Conservation (phyloP, 2,329 filamentous ascomycete genomes). For the Scedosporium minutisporum region DNA sequence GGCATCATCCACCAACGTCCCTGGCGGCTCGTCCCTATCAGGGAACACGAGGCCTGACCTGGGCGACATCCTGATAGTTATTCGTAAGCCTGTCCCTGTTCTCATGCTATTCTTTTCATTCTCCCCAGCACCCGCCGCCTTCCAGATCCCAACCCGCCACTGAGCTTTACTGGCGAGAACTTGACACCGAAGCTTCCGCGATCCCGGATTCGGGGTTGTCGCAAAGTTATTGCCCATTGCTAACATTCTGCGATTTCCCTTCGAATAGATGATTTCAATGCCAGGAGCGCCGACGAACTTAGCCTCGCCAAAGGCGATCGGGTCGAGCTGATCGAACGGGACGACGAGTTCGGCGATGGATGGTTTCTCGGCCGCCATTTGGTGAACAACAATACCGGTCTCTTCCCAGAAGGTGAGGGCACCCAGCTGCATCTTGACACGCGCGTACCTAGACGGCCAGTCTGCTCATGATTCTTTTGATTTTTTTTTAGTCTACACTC, state of each 20-base stretch:
- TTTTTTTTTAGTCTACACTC: slow-evolving; percentile 47
- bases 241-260: slow-evolving; percentile 5
- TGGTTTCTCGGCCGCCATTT: slow-evolving; percentile 75
- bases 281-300: slow-evolving; percentile 86
- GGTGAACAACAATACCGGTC: slow-evolving; percentile 61
- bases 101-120: background rate
- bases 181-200: background rate
- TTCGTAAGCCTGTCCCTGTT: slow-evolving; percentile 45
- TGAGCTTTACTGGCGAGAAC: slow-evolving; percentile 1
- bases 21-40: background rate
- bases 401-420: slow-evolving; percentile 70
- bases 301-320: slow-evolving; percentile 76
- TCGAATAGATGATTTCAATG: slow-evolving; percentile 73
- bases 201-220: too few species aligned
- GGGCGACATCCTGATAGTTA: slow-evolving; percentile 60
- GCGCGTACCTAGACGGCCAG: slow-evolving; percentile 12
- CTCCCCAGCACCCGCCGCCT: background rate
- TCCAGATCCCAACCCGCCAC: background rate
- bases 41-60: slow-evolving; percentile 39
- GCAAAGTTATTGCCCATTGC: background rate
- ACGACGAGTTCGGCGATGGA: slow-evolving; percentile 82
- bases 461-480: slow-evolving; percentile 10
- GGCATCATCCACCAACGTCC: slow-evolving; percentile 10
- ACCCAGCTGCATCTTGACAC: slow-evolving; percentile 8
- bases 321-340: slow-evolving; percentile 73